Base-by-base conservation (phyloP, 495 filamentous ascomycete genomes). In the Aspergillus egyptiacus region DNA sequence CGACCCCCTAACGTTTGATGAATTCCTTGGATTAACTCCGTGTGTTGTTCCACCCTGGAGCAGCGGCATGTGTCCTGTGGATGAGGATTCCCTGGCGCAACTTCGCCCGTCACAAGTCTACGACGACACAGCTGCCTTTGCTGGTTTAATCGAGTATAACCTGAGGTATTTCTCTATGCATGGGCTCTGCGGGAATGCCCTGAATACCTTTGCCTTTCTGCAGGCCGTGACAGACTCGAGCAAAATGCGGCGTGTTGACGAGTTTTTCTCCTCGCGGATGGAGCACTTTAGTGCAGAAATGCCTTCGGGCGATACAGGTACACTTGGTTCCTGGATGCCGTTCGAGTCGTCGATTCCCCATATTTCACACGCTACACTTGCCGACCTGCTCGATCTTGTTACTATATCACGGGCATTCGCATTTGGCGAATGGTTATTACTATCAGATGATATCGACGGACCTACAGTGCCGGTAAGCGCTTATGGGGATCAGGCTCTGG, bases 341-440 rank as follows among this genome's bases (percentile, higher is more conserved):
- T 47, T 55, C 17, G 56, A 67, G 43, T 63, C 66, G 0, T 67
- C 70, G 18, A 57, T 69, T 18, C 69, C 71, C 3, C 68, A 74
- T 17, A 38, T 84, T 3, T 79, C 81, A 8, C 48, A 55, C 18
- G 45, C 67, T 3, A 67, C 76, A 0, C 56, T 83, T 38, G 78
- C 69, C 2, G 56, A 66, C 11, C 52, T 84, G 20, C 63, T 85
- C 27, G 76, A 83, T 48, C 55, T 83, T 11, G 61, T 69, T n/a
- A 75, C 73, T 1, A 60, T 67, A 5, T 59, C 68, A 14, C 68
- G 68, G 46, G 58, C 70, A 0, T 75, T 62, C 51, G 61, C 70
- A 6, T 68, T 83, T 35, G 82, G 76, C 13, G 62, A 70, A 14
- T 81, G 74, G 74, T 62, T 85, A 6, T 60, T 85, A 0, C 72